Evolutionary conservation across 495 filamentous ascomycete genomes (phyloP), one percentile per base, ranked within the genome.

Genomic region (Penicillium steckii): DNA sequence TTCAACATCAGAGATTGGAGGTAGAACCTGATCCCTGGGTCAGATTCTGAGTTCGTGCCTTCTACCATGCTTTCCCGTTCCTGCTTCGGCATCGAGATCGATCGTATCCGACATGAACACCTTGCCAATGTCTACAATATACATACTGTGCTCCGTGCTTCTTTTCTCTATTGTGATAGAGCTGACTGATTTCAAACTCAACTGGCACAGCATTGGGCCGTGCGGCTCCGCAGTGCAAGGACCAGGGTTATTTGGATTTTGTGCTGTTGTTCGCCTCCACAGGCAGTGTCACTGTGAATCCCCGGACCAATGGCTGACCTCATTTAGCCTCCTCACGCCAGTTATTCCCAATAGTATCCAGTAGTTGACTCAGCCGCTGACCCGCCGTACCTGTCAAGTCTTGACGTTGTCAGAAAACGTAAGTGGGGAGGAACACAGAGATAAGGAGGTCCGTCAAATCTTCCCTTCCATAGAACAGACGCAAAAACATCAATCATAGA

Each of bases 331-430:
- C 35, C 44, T 61, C 38, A 26, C 42, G 43, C 58, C 49, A 57
- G 48, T 48, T 50, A 52, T 55, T 62, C 32, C 50, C 55, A 62
- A 59, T 65, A 59, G 52, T 59, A 10, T 27, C 48, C 37, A 43
- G 44, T 56, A 47, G 24, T 50, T 43, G 44, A 45, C 44, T 50
- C 46, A 56, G 44, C 50, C 42, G 53, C 44, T 51, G 48, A 43
- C 62, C 53, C 44, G 51, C 45, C 50, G 17, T 56, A 65, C 60
- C 50, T 65, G 60, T 65, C 60, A 63, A 48, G 53, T 65, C 52
- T 58, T 51, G 59, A 44, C 42, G 46, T 44, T 57, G 40, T 43
- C 17, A 37, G 10, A 21, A 33, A 37, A 52, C 47, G 48, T 55
- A 23, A 33, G 49, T 46, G 56, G 51, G 51, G 41, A 45, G 12